A percentile compares a stretch with the other conserved stretches of the same genome.
Conservation (phyloP, 805 yeast genomes). For the Wickerhamomyces tratensis region DNA sequence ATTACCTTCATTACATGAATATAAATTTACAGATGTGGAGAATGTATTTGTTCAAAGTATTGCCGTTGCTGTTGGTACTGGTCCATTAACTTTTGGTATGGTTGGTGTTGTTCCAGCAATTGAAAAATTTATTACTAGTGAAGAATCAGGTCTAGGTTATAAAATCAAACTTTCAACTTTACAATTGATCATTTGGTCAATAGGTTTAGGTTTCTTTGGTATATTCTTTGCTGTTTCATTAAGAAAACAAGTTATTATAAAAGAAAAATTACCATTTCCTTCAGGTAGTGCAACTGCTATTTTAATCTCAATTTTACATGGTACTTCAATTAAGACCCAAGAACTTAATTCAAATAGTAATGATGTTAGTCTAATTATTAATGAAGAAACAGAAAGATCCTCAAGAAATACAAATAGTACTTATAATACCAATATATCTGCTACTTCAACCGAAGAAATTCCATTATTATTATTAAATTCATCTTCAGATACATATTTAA, state of each 20-base stretch:
- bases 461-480: conserved; percentile 22
- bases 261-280: conserved; percentile 84
- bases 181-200: conserved; percentile 71
- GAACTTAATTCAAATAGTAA: not conserved
- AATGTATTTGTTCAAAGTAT: conserved; percentile 87
- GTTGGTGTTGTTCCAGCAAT: conserved; percentile 96
- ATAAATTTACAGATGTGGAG: conserved; percentile 78
- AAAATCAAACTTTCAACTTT: conserved; percentile 26
- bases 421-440: no score
- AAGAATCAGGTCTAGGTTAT: conserved; percentile 58
- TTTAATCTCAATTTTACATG: conserved; percentile 77
- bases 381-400: no score
- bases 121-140: conserved; percentile 72
- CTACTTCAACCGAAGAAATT: conserved; percentile 3
- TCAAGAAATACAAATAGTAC: no score
- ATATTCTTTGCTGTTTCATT: conserved; percentile 91
- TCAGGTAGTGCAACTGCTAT: conserved; percentile 97
- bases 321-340: conserved; percentile 34
- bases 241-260: conserved; percentile 77
- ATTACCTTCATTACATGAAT: conserved; percentile 10
- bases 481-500: conserved; percentile 28
- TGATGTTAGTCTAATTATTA: no score
- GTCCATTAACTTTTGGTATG: conserved; percentile 90
- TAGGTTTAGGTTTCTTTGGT: conserved; percentile 87
- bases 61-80: conserved; percentile 96